Percentiles rank a stretch among this genome's conserved stretches.
Evolutionary conservation across 768 basidiomycete genomes (phyloP).

Genomic region (Roridomyces roridus): DNA sequence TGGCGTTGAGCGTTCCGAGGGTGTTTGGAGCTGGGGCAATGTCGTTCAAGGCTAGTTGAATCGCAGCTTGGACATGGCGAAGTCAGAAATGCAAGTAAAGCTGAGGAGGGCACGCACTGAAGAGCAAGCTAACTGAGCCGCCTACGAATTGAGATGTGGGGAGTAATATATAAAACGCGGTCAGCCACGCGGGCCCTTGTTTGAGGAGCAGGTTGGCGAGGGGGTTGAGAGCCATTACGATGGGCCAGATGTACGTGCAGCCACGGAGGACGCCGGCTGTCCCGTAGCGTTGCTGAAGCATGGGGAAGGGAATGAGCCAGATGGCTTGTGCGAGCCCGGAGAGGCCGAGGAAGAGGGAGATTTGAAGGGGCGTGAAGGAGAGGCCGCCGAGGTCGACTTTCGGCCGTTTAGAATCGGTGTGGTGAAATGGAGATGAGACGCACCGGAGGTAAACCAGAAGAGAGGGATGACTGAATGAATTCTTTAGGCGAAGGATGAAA

Average conservation of each 20-base stretch:
- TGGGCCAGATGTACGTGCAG: conserved; percentile 1
- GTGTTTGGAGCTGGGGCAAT: conserved; percentile 5
- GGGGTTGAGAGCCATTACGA: conserved; percentile 3
- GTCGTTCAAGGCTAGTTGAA: conserved; percentile 13
- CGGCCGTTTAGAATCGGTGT: not conserved
- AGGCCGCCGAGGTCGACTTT: conserved; percentile 5
- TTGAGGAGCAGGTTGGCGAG: conserved; percentile 3
- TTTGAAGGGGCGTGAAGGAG: conserved; percentile 9
- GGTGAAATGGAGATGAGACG: not conserved
- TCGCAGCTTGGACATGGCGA: conserved; percentile 3
- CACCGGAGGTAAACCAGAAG: conserved; percentile 12
- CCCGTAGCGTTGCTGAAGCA: conserved; percentile 11
- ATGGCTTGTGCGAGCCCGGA: conserved; percentile 9
- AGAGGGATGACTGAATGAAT: conserved; percentile 8
- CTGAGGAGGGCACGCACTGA: not conserved
- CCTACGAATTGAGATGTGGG: not conserved
- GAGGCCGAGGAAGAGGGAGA: conserved; percentile 12
- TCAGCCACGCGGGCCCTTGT: conserved; percentile 8
- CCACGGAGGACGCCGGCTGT: conserved; percentile 5
- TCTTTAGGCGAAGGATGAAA: not conserved
- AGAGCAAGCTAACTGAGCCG: conserved; percentile 2
- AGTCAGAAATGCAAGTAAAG: not conserved
- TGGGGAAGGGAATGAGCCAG: conserved; percentile 8
- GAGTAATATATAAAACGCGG: conserved; percentile 4
- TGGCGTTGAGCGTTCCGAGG: conserved; percentile 12